Conservation (phyloP, 2,329 filamentous ascomycete species). For the Colletotrichum orbiculare region DNA sequence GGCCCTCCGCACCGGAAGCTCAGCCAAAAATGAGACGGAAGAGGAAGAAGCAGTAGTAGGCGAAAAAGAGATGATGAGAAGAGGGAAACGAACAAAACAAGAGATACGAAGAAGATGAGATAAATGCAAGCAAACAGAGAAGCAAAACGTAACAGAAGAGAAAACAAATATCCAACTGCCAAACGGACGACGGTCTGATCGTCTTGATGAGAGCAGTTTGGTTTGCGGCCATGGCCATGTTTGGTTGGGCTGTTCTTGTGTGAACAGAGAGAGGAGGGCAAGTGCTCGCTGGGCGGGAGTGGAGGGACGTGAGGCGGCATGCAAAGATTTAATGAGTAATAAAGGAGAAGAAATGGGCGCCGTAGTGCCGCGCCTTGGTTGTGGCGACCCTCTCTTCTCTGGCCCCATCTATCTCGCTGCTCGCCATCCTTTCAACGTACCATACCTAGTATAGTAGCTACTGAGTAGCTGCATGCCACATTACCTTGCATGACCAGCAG, state of each 20-base stretch:
- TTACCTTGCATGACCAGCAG: too few relatives aligned
- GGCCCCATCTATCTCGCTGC: neutral
- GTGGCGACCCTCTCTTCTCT: slow-evolving; percentile 28
- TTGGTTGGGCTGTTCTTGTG: neutral
- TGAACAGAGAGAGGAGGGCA: slow-evolving; percentile 5
- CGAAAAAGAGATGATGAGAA: neutral
- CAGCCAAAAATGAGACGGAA: slow-evolving; percentile 19
- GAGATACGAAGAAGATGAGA: neutral
- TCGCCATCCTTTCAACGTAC: too few relatives aligned
- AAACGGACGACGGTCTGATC: slow-evolving; percentile 4
- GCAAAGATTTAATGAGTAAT: slow-evolving; percentile 37
- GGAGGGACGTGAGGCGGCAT: slow-evolving; percentile 35
- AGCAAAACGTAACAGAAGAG: neutral
- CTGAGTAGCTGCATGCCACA: too few relatives aligned
- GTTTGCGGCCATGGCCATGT: neutral
- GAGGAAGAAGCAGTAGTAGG: neutral
- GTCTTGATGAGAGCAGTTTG: slow-evolving; percentile 14
- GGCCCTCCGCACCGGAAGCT: slow-evolving; percentile 31
- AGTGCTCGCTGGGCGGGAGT: slow-evolving; percentile 24
- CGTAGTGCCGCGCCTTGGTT: slow-evolving; percentile 8
- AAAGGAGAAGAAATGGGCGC: slow-evolving; percentile 35
- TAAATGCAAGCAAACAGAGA: neutral
- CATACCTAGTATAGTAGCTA: too few relatives aligned
- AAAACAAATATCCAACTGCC: neutral
- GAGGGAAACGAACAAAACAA: neutral